Base-by-base conservation (phyloP, 1,139 yeast species). In the Starmera stellimalicola region DNA sequence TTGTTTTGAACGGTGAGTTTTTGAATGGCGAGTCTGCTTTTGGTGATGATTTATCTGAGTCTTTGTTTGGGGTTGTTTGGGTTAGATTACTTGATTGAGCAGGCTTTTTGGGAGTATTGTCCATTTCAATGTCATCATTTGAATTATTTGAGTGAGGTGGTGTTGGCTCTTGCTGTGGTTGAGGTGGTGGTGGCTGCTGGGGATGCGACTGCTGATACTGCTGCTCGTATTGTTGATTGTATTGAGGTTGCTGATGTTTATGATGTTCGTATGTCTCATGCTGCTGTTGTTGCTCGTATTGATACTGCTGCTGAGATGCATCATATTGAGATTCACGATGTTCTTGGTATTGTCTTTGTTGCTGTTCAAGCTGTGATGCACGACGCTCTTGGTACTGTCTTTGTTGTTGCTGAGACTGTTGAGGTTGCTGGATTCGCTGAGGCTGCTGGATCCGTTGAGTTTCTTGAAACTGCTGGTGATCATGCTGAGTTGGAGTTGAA, bases 11-110 rank as follows among this genome's bases (percentile, higher is more conserved):
- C 12, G 12, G 9, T 7, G 12, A 10, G 7, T n/a, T 7, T 7
- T 25, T n/a, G n/a, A n/a, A n/a, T 4, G 43, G 38, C 11, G 46
- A 39, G 17, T 33, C 37, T 2, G 30, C 40, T 17, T 33, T 38
- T 19, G 42, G 40, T 3, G 17, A 14, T 31, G 34, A 4, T 3
- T 14, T 19, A 12, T 16, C 6, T 12, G 33, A 31, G 9, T 18
- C n/a, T 6, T 20, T 35, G 10, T 25, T 31, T 9, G 31, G 15
- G 9, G 15, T 19, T 9, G n/a, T 7, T 12, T 16, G 7, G 8
- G 24, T 3, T 3, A 10, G 11, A 18, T 11, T 16, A 16, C n/a
- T n/a, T n/a, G n/a, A n/a, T n/a, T n/a, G n/a, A n/a, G n/a, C n/a
- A n/a, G n/a, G n/a, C n/a, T n/a, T n/a, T n/a, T n/a, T n/a, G n/a